Evolutionary conservation across 2,329 filamentous ascomycete genomes (phyloP).

Genomic region (Pseudogymnoascus sp.): DNA sequence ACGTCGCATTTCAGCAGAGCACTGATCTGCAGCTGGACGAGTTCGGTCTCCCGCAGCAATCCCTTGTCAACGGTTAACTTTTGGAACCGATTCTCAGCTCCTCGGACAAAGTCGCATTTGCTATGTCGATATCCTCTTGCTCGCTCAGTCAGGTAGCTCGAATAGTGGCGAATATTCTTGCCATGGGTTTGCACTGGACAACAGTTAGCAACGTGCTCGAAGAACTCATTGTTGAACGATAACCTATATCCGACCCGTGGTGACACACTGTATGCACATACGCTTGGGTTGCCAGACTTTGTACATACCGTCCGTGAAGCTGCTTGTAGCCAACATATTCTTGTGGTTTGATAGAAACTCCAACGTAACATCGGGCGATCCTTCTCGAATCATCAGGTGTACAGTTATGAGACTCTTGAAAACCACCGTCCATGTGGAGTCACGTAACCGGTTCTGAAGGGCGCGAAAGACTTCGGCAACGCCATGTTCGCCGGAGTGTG

Average conservation of each 20-base stretch:
- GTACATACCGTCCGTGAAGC: conserved; percentile 73
- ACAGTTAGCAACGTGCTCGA: neutral
- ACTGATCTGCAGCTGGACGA: conserved; percentile 79
- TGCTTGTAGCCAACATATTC: conserved; percentile 77
- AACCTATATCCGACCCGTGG: neutral
- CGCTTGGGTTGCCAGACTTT: neutral
- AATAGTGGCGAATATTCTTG: conserved; percentile 87
- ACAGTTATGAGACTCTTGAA: conserved; percentile 96
- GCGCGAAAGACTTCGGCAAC: conserved; percentile 94
- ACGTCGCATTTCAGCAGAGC: conserved; percentile 86
- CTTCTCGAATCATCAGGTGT: conserved; percentile 96
- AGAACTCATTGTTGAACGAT: neutral
- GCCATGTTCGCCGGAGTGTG: conserved; percentile 87
- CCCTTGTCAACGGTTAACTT: conserved; percentile 86
- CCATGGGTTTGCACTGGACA: conserved; percentile 81
- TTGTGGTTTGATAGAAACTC: conserved; percentile 76
- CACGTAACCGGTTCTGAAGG: conserved; percentile 77
- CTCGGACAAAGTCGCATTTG: conserved; percentile 82
- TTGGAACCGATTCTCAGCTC: conserved; percentile 75
- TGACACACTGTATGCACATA: conserved; percentile 19
- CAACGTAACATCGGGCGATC: conserved; percentile 80
- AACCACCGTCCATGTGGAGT: conserved; percentile 99
- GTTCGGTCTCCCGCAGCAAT: conserved; percentile 81
- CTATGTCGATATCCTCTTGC: conserved; percentile 76
- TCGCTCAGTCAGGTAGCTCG: conserved; percentile 76